These are phyloP conservation scores for Colletotrichum spaethianum DNA, from an alignment of 2,329 filamentous ascomycete species.

Conservation along the genomic window DNA sequence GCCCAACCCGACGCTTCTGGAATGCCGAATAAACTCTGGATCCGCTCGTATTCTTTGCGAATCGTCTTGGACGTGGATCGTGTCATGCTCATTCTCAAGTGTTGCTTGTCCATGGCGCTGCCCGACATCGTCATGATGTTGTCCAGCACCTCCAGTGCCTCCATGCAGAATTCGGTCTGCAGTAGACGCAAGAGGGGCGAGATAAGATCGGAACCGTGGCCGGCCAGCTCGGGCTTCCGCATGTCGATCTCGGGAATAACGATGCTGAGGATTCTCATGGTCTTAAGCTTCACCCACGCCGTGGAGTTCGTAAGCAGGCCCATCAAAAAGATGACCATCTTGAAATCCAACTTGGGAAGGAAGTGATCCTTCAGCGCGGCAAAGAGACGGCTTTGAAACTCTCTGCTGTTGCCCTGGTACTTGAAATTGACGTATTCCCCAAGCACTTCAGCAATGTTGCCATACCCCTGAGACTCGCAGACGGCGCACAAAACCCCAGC, in stretches of 20 bases:
- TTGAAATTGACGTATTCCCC: conserved; percentile 77
- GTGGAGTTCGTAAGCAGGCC: conserved; percentile 91
- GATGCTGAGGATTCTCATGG: conserved; percentile 89
- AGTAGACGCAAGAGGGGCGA: conserved; percentile 90
- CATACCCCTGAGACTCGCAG: conserved; percentile 79
- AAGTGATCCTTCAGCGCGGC: conserved; percentile 82
- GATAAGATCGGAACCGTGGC: conserved; percentile 93
- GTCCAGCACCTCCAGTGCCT: conserved; percentile 92
- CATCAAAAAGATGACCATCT: conserved; percentile 90
- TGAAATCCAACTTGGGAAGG: conserved; percentile 86
- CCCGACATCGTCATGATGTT: conserved; percentile 96
- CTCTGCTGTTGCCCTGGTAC: conserved; percentile 74
- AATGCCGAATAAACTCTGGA: conserved; percentile 95
- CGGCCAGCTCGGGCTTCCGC: conserved; percentile 89
- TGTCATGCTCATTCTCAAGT: conserved; percentile 98
- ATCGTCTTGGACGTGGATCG: conserved; percentile 87
- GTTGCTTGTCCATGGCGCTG: conserved; percentile 92
- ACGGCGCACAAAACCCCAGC: conserved; percentile 80
- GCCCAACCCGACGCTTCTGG: conserved; percentile 97
- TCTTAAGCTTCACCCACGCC: conserved; percentile 92
- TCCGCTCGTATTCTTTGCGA: conserved; percentile 94
- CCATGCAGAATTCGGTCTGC: conserved; percentile 93
- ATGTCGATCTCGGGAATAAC: conserved; percentile 94
- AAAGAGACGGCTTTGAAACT: conserved; percentile 83
- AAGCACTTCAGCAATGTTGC: conserved; percentile 77